Evolutionary conservation across 163 green algal genomes (phyloP).

Genomic region (Smithsoniella earleae): DNA sequence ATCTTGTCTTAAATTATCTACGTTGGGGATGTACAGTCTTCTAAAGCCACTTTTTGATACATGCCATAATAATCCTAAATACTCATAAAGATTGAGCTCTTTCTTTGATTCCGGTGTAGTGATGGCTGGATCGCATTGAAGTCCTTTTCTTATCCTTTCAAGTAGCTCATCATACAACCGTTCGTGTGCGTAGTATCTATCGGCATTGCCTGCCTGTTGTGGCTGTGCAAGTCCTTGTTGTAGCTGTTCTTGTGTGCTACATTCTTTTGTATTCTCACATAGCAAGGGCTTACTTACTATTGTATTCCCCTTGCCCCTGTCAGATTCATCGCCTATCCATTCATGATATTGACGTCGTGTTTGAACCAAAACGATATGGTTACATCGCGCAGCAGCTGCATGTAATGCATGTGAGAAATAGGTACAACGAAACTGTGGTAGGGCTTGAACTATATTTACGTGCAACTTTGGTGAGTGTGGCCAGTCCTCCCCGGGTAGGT

Average conservation of each 20-base stretch:
- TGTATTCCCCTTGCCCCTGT: too few species aligned
- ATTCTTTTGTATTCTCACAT: too few species aligned
- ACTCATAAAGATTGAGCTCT: slow-evolving; percentile 1
- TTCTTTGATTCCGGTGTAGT: not conserved
- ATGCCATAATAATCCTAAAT: slow-evolving; percentile 32
- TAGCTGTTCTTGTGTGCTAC: too few species aligned
- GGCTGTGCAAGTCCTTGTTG: not conserved
- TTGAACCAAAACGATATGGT: too few species aligned
- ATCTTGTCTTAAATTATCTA: slow-evolving; percentile 9
- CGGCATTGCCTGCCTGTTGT: not conserved
- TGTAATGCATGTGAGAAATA: not conserved
- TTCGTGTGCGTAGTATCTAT: slow-evolving; percentile 4
- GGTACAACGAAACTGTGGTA: not conserved
- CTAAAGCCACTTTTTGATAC: not conserved
- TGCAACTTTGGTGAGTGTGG: not conserved
- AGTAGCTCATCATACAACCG: slow-evolving; percentile 11
- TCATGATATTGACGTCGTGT: too few species aligned
- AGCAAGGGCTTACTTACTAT: too few species aligned
- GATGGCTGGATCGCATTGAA: slow-evolving; percentile 21
- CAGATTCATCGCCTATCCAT: too few species aligned
- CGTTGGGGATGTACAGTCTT: slow-evolving; percentile 34
- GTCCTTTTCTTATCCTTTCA: slow-evolving; percentile 10
- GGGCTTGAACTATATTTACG: not conserved
- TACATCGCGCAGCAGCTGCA: not conserved
- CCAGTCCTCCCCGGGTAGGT: not conserved